Percentiles rank a stretch among this genome's conserved stretches.
These are phyloP conservation scores for Phytophthora idaei DNA, from an alignment of 352 stramenopile genomes.

Conservation along the genomic window DNA sequence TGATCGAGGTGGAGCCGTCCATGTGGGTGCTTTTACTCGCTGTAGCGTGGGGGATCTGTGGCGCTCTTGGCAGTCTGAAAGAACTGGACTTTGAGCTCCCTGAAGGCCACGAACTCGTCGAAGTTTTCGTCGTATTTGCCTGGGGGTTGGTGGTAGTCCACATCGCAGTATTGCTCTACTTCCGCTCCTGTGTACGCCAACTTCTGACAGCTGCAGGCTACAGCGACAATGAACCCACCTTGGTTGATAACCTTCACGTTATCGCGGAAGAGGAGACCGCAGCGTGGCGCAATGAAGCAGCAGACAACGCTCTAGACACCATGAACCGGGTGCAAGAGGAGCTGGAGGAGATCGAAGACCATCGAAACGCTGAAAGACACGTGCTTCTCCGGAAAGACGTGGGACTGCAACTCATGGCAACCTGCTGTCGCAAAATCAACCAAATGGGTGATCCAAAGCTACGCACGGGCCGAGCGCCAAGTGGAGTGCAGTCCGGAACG, in stretches of 20 bases:
- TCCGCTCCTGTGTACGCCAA: conserved; percentile 36
- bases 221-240: conserved; percentile 14
- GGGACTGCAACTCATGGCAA: conserved; percentile 32
- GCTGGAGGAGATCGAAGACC: conserved; percentile 31
- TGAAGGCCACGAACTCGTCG: conserved; percentile 38
- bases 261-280: conserved; percentile 30
- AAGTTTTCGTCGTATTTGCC: conserved; percentile 43
- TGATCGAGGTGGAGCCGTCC: conserved; percentile 78
- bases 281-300: conserved; percentile 28
- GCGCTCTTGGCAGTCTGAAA: conserved; percentile 16
- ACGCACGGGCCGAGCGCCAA: neutral
- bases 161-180: conserved; percentile 44
- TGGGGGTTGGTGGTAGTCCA: conserved; percentile 44
- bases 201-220: conserved; percentile 44
- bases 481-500: conserved; percentile 10
- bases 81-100: conserved; percentile 15
- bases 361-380: conserved; percentile 18
- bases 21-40: conserved; percentile 65
- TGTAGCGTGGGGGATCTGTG: conserved; percentile 51
- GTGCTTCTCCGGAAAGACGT: conserved; percentile 24
- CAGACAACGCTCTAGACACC: conserved; percentile 18
- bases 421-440: conserved; percentile 30
- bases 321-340: conserved; percentile 36
- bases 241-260: conserved; percentile 10
- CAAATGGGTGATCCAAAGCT: conserved; percentile 6